Base-by-base conservation (phyloP, 2,329 filamentous ascomycete genomes). In the Beauveria scarabaeidicola region DNA sequence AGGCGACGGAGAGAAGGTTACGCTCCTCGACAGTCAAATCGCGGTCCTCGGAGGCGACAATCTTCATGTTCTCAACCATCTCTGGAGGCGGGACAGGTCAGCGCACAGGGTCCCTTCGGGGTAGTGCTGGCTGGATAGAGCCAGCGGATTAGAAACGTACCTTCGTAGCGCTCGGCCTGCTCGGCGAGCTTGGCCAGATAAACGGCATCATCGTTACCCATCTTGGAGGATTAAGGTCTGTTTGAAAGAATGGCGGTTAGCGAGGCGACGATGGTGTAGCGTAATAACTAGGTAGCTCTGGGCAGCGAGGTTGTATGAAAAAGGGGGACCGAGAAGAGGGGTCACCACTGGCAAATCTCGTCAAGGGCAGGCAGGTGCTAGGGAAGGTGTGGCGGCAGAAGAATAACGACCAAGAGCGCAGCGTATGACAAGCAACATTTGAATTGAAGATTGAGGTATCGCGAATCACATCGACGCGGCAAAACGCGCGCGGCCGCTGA, bases 21-120 rank as follows among this genome's bases (percentile, higher is more conserved):
- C 92, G 90, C 85, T 97, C 92, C 80, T 97, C 93, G 68, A 97
- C 91, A 66, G 87, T 88, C 69, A 91, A 83, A 72, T 91, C 88
- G 70, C 82, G 86, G 74, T 90, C 85, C 75, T 93, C 90, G 68
- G 89, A 92, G 71, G 93, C 93, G 72, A 97, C 93, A 69, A 90
- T 87, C 87, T 97, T 97, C 93, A 97, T 97, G 86, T 97, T 96
- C 84, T 96, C 91, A 69, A 97, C 93, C 93, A 97, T 97, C 81
- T 97, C 93, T 97, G 78, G 61, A 66, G 52, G 46, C 51, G 21
- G 52, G 40, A 32, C 51, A 50, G 13, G 66, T 72, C 64, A 71
- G 70, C 67, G 63, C 63, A 46, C 61, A 48, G 43, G 58, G 27
- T 40, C 52, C 36, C 32, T 38, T 60, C 23, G 38, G 44, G 52